Evolutionary conservation across 116 monocot genomes (phyloP).

Genomic region (Trichopus zeylanicus): DNA sequence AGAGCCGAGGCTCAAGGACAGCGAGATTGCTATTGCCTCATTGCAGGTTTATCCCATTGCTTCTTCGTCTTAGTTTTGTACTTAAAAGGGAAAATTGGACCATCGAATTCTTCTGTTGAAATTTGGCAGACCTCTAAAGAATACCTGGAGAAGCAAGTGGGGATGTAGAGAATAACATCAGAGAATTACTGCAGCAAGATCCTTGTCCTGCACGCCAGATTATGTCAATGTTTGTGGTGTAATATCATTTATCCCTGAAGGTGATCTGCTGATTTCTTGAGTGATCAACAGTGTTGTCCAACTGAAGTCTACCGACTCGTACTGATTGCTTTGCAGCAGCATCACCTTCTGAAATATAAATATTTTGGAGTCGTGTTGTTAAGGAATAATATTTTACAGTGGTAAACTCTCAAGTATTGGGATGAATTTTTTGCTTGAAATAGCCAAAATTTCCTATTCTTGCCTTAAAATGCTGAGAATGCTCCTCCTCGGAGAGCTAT

Average conservation of each 20-base stretch:
- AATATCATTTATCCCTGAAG: not conserved
- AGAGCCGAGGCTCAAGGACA: conserved; percentile 78
- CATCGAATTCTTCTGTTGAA: not conserved
- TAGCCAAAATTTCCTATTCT: too few relatives aligned
- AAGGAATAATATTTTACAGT: too few relatives aligned
- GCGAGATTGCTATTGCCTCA: conserved; percentile 71
- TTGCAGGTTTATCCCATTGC: conserved; percentile 49
- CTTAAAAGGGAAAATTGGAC: not conserved
- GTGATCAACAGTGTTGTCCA: too few relatives aligned
- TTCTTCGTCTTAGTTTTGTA: not conserved
- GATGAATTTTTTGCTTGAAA: too few relatives aligned
- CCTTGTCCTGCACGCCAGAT: conserved; percentile 83
- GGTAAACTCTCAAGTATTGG: too few relatives aligned
- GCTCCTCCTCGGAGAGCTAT: too few relatives aligned
- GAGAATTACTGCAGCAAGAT: conserved; percentile 84
- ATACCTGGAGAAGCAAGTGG: conserved; percentile 78
- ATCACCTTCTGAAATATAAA: not conserved
- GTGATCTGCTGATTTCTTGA: too few relatives aligned
- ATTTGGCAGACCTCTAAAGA: conserved; percentile 63
- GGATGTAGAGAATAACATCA: conserved; percentile 74
- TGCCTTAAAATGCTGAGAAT: too few relatives aligned
- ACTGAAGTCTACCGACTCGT: too few relatives aligned
- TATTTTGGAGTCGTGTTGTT: too few relatives aligned
- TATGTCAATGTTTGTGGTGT: conserved; percentile 47
- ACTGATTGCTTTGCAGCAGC: too few relatives aligned